phyloP scores from a whole-genome alignment of 306 rosid species.

The Sophora flavescens region DNA sequence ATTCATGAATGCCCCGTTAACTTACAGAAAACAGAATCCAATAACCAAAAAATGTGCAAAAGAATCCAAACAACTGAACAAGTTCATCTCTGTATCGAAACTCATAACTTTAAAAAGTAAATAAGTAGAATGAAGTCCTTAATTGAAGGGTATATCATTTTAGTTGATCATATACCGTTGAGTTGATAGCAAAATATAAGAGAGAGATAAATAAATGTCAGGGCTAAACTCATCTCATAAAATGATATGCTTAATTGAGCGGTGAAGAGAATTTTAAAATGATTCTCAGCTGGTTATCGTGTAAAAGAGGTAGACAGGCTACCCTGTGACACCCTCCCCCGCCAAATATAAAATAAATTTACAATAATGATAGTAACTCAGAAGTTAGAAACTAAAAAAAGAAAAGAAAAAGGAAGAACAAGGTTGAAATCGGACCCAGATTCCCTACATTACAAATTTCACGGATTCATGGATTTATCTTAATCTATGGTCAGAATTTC shows the following conservation, averaged over 20 bases:
- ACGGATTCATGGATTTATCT: too few species aligned
- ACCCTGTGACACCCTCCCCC: background rate
- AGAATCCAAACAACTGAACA: background rate
- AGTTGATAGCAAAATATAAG: background rate
- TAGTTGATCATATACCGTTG: background rate
- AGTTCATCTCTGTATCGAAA: background rate
- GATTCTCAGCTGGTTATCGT: background rate
- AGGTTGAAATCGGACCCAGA: too few species aligned
- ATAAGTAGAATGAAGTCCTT: background rate
- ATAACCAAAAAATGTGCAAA: background rate
- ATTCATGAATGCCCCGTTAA: constrained; percentile 7
- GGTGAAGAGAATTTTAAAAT: background rate
- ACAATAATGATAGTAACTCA: background rate
- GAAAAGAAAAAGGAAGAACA: background rate
- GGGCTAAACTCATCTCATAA: background rate
- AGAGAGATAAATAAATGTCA: background rate
- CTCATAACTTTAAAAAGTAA: background rate
- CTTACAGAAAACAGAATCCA: constrained; percentile 13
- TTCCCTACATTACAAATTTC: too few species aligned
- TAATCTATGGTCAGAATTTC: too few species aligned
- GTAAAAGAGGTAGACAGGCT: background rate
- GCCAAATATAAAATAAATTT: background rate
- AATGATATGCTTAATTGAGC: background rate
- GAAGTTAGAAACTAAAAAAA: background rate
- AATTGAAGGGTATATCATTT: background rate